Base-by-base conservation (phyloP, 2,329 filamentous ascomycete species). In the Thermomyces lanuginosus region DNA sequence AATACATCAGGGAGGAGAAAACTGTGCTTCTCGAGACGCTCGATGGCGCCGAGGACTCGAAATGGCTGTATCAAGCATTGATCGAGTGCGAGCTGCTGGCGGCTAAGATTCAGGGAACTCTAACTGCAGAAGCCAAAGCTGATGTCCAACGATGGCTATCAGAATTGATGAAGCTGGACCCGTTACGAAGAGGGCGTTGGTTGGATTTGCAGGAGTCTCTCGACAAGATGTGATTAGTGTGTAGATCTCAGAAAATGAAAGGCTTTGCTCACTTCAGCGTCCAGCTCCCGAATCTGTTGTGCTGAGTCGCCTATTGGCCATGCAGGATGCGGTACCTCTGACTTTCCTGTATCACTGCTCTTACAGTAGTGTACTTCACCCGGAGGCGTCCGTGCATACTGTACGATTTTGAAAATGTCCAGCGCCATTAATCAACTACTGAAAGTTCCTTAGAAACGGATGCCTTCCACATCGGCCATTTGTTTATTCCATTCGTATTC, bases 21-120 rank as follows among this genome's bases (percentile, higher is more conserved):
- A 67, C 72, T n/a, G 72, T 72, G 30, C 72, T 93, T 34, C 68
- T 68, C 38, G 69, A 73, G 11, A 68, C 75, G 46, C 48, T 72
- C 12, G 66, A 70, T 33, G 69, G 68, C 36, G 84, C 66, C 4
- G 61, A 72, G 37, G 72, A 77, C 41, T 76, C 71, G 49, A 91
- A 92, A 53, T 89, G 82, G 69, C 78, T 92, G 22, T 92, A 92
- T 45, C 80, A 92, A 51, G 76, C 76, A 4, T 59, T 95, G 26
- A 63, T 95, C 13, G 71, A 81, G 35, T 83, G 81, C 44, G 73
- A 74, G 1, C 45, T 75, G 16, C 50, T 77, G n/a, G 33, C 63
- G 64, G 40, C 51, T 55, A 51, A 43, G 49, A 31, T 61, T 48
- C 54, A 63, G 31, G 60, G 66, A 49, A 47, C 41, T 20, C 22